Percentiles rank a stretch among this genome's conserved stretches.
phyloP scores from a whole-genome alignment of 257 asterid species.

The Schizonepeta tenuifolia region DNA sequence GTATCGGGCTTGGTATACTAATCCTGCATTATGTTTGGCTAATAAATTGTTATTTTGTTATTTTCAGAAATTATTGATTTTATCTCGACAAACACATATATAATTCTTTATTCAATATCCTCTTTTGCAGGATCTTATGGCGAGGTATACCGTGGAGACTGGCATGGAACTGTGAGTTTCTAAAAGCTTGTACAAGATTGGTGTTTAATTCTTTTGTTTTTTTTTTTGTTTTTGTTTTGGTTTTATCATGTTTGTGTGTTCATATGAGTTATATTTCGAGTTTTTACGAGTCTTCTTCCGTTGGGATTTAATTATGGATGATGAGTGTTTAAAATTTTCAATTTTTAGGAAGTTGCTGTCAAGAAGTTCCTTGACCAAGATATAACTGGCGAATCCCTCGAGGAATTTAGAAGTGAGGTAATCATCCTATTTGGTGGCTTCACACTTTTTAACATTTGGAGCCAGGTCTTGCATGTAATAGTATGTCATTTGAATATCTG shows the following conservation, averaged over 20 bases:
- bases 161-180: constrained; percentile 98
- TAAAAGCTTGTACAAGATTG: constrained; percentile 25
- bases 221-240: no score
- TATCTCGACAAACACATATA: constrained; percentile 11
- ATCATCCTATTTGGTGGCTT: constrained; percentile 22
- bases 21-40: constrained; percentile 38
- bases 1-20: constrained; percentile 93
- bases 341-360: constrained; percentile 92
- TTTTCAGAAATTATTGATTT: constrained; percentile 30
- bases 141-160: constrained; percentile 95
- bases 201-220: neutral
- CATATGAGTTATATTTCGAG: no score
- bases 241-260: no score
- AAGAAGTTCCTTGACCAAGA: constrained; percentile 94
- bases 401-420: constrained; percentile 98
- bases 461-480: constrained; percentile 21
- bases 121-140: constrained; percentile 87
- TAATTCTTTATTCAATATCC: constrained; percentile 25
- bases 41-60: constrained; percentile 32
- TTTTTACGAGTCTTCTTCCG: neutral
- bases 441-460: constrained; percentile 18
- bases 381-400: constrained; percentile 86
- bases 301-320: constrained; percentile 29
- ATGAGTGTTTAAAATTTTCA: constrained; percentile 33
- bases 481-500: neutral